Conservation (phyloP, 2,329 filamentous ascomycete genomes). For the Venturia nashicola region DNA sequence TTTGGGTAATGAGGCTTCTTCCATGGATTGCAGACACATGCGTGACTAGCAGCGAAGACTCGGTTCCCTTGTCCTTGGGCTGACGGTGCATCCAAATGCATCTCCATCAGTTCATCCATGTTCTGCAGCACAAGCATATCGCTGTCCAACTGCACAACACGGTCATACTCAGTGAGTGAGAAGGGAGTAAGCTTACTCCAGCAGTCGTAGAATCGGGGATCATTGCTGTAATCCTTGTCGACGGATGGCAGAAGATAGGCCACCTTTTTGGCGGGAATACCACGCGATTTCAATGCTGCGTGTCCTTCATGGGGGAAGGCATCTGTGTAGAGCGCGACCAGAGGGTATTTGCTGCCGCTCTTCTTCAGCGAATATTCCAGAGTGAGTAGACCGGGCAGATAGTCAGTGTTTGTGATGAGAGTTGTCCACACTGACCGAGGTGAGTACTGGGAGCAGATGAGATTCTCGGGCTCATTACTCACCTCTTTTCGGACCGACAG, state of each 20-base stretch:
- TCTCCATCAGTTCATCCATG: slow-evolving; percentile 89
- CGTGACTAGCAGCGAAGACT: slow-evolving; percentile 74
- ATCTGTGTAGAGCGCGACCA: slow-evolving; percentile 74
- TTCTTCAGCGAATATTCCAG: slow-evolving; percentile 65
- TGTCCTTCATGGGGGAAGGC: slow-evolving; percentile 58
- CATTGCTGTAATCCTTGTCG: slow-evolving; percentile 56
- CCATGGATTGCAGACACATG: slow-evolving; percentile 77
- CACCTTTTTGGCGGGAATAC: slow-evolving; percentile 58
- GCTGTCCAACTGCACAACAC: slow-evolving; percentile 74
- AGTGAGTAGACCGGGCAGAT: slow-evolving; percentile 71
- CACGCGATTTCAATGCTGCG: slow-evolving; percentile 53
- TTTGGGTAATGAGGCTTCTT: slow-evolving; percentile 66
- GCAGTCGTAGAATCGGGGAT: slow-evolving; percentile 79
- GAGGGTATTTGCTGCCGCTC: slow-evolving; percentile 56
- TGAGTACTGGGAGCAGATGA: not conserved
- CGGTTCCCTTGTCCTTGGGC: slow-evolving; percentile 41
- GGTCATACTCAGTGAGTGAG: slow-evolving; percentile 60
- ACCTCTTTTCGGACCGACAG: slow-evolving; percentile 26
- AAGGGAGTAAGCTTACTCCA: slow-evolving; percentile 82
- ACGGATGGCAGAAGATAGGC: slow-evolving; percentile 58
- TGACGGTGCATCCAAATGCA: slow-evolving; percentile 50
- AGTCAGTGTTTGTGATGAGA: slow-evolving; percentile 72
- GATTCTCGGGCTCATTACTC: not conserved
- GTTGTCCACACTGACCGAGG: slow-evolving; percentile 62
- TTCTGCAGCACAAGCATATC: slow-evolving; percentile 77